Base-by-base conservation (phyloP, 192 early-diverging fungal species). In the Linnemannia exigua region DNA sequence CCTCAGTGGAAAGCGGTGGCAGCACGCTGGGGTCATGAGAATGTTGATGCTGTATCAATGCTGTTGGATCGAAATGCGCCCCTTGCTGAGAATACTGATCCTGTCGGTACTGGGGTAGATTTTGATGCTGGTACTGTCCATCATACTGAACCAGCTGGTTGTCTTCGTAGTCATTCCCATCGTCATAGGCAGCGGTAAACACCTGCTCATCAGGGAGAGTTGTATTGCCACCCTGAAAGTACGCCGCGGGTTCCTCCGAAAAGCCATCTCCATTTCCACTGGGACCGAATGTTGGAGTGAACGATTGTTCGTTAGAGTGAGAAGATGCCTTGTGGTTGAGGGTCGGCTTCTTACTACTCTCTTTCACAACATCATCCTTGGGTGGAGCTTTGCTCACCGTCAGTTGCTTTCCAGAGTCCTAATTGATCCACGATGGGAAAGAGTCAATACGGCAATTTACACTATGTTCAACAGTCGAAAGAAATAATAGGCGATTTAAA, bases 301-400 rank as follows among this genome's bases (percentile, higher is more conserved):
- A 79, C 12, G 72, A 44, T 54, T 85, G 72, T 5, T 85, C 77
- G n/a, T 71, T 67, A 9, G 82, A 79, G 36, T 79, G 76, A 3
- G 82, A 85, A 1, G 82, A 75, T 0, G 76, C 50, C 3, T 78
- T 68, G 33, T 85, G 82, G 16, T 47, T 71, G 2, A 70, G 44
- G 19, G 82, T 25, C 17, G 82, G 82, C 38, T 75, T 85, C n/a
- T 50, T 84, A 1, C 33, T 47, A 2, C 52, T 41, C 12, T 72
- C 68, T 50, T 67, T 70, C 1, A 70, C 1, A 36, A 37, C 68
- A 31, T 79, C 73, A 12, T 75, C 54, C 28, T 63, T 63, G n/a
- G 58, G 31, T 3, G 58, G 58, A 63, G 28, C 28, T 25, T 63
- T 63, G 28, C 12, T 63, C 58, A 63, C 25, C 12, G n/a, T 28